phyloP scores from a whole-genome alignment of 2,329 filamentous ascomycete species.

The Dissoconium aciculare region DNA sequence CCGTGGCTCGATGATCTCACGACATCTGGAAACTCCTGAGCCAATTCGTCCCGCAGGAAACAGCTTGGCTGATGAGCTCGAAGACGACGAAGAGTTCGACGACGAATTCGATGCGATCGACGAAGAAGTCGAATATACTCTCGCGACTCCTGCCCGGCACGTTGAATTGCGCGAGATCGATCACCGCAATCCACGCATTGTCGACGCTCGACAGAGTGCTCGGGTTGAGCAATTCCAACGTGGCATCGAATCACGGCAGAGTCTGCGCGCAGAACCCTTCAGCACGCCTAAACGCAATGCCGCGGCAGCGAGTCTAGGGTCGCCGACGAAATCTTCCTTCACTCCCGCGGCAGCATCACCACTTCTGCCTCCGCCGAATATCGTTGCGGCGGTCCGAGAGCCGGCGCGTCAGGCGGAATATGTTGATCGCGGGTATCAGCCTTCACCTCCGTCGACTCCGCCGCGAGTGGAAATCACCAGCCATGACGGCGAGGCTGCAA shows the following conservation, averaged over 20 bases:
- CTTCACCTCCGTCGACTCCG: slow-evolving; percentile 67
- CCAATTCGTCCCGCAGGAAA: slow-evolving; percentile 47
- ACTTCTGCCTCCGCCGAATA: slow-evolving; percentile 7
- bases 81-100: slow-evolving; percentile 56
- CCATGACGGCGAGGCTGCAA: slow-evolving; percentile 1
- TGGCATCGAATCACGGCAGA: background rate
- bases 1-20: slow-evolving; percentile 13
- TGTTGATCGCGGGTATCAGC: slow-evolving; percentile 65
- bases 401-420: slow-evolving; percentile 36
- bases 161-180: slow-evolving; percentile 28
- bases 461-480: slow-evolving; percentile 20
- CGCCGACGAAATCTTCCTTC: background rate
- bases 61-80: slow-evolving; percentile 83
- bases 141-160: slow-evolving; percentile 25
- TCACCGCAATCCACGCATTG: background rate
- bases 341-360: background rate
- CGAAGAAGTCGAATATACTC: slow-evolving; percentile 39
- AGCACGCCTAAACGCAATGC: background rate
- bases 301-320: background rate
- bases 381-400: slow-evolving; percentile 6
- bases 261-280: background rate
- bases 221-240: background rate
- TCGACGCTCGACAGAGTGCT: background rate
- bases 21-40: slow-evolving; percentile 3
- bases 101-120: slow-evolving; percentile 46